These are phyloP conservation scores for Stellera chamaejasme DNA, from an alignment of 345 rosid genomes.

Conservation along the genomic window DNA sequence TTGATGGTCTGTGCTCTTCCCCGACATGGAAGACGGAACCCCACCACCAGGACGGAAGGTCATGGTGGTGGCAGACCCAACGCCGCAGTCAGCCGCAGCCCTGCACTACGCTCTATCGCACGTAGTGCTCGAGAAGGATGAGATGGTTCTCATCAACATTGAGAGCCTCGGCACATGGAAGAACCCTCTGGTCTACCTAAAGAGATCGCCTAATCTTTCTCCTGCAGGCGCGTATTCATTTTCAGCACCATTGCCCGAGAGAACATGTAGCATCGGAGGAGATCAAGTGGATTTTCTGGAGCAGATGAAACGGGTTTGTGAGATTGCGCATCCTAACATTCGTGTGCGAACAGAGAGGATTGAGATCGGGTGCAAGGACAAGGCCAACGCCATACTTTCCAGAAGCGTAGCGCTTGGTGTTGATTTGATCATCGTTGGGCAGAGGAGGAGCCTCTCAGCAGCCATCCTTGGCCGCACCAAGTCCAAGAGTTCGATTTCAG, in stretches of 20 bases:
- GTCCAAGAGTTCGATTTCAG: slow-evolving; percentile 37
- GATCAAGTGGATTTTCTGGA: slow-evolving; percentile 46
- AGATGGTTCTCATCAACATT: slow-evolving; percentile 52
- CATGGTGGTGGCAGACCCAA: slow-evolving; percentile 68
- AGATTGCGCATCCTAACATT: slow-evolving; percentile 51
- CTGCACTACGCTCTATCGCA: slow-evolving; percentile 67
- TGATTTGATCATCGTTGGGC: slow-evolving; percentile 68
- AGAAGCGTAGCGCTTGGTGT: slow-evolving; percentile 35
- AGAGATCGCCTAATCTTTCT: slow-evolving; percentile 4
- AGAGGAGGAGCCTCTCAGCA: slow-evolving; percentile 52
- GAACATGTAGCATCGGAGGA: slow-evolving; percentile 15
- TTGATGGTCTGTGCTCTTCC: too few relatives aligned
- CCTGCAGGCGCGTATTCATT: slow-evolving; percentile 7
- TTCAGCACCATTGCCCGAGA: background rate
- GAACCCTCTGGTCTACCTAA: slow-evolving; percentile 14
- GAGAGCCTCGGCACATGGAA: slow-evolving; percentile 43
- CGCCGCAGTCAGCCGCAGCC: slow-evolving; percentile 60
- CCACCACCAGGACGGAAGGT: slow-evolving; percentile 36
- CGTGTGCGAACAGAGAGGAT: slow-evolving; percentile 30
- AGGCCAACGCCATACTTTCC: slow-evolving; percentile 47
- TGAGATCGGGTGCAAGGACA: slow-evolving; percentile 40
- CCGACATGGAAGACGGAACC: slow-evolving; percentile 19
- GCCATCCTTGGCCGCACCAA: slow-evolving; percentile 54
- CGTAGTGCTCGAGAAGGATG: slow-evolving; percentile 54
- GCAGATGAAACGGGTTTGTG: slow-evolving; percentile 56